These are phyloP conservation scores for Rhodofomes roseus DNA, from an alignment of 1,284 basidiomycete genomes.

Conservation along the genomic window DNA sequence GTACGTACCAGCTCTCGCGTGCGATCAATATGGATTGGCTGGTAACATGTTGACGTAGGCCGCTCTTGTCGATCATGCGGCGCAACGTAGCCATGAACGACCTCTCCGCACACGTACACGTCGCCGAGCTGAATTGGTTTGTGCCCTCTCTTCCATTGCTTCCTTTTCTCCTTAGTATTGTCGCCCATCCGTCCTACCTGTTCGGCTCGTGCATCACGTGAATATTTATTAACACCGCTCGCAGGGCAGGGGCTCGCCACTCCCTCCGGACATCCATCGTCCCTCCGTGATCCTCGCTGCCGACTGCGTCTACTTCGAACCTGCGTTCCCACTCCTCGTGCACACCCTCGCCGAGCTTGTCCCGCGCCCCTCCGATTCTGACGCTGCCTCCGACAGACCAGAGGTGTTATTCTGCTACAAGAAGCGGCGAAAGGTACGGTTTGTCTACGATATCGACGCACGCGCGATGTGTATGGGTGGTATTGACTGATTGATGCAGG, in stretches of 20 bases:
- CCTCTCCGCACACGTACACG: conserved; percentile 47
- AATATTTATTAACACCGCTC: conserved; percentile 11
- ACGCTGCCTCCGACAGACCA: conserved; percentile 33
- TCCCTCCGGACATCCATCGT: conserved; percentile 40
- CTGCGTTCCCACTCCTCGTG: conserved; percentile 88
- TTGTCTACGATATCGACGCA: conserved; percentile 4
- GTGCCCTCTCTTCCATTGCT: conserved; percentile 14
- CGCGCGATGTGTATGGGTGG: too few species aligned
- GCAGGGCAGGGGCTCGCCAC: conserved; percentile 48
- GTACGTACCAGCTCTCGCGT: conserved; percentile 45
- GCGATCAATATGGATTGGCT: not conserved
- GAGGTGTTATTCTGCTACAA: conserved; percentile 91
- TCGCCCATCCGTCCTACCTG: conserved; percentile 25
- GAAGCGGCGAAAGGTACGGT: conserved; percentile 86
- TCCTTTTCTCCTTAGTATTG: conserved; percentile 6
- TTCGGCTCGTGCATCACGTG: conserved; percentile 15
- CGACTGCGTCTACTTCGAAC: conserved; percentile 95
- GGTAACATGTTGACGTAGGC: conserved; percentile 37
- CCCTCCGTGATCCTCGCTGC: conserved; percentile 79
- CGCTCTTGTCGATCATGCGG: conserved; percentile 72
- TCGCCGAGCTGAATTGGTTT: conserved; percentile 79
- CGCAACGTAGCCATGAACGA: conserved; percentile 66
- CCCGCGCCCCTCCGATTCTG: conserved; percentile 16
- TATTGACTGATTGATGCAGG: conserved; percentile 58
- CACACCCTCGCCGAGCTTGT: conserved; percentile 72